Evolutionary conservation across 495 filamentous ascomycete species (phyloP).

Genomic region (Recurvomyces mirabilis): DNA sequence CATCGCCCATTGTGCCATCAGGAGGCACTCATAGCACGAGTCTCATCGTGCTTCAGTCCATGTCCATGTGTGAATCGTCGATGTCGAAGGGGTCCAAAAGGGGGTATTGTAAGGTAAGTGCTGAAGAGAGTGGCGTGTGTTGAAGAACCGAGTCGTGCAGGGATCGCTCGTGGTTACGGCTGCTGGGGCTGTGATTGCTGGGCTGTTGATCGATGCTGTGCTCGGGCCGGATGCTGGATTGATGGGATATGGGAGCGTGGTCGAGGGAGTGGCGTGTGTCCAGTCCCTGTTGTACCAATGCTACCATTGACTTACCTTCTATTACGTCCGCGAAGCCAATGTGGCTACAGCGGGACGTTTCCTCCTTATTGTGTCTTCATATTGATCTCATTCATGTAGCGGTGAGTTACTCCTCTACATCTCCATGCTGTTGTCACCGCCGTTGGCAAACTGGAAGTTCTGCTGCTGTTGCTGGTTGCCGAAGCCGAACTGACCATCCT

Average conservation of each 20-base stretch:
- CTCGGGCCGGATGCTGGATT: slow-evolving; percentile 13
- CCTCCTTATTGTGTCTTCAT: background rate
- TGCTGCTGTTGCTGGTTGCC: slow-evolving; percentile 65
- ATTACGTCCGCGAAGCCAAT: background rate
- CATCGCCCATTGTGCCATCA: too few relatives aligned
- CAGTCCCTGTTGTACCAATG: background rate
- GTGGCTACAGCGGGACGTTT: background rate
- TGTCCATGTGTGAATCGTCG: slow-evolving; percentile 5
- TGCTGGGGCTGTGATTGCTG: too few relatives aligned
- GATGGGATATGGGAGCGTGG: slow-evolving; percentile 3
- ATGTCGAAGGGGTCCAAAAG: slow-evolving; percentile 16
- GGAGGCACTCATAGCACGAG: too few relatives aligned
- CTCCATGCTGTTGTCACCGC: slow-evolving; percentile 80
- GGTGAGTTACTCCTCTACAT: slow-evolving; percentile 52
- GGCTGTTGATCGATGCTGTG: slow-evolving; percentile 15
- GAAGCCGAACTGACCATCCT: slow-evolving; percentile 72
- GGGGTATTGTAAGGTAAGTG: slow-evolving; percentile 2
- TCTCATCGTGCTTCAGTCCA: too few relatives aligned
- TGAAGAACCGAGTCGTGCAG: slow-evolving; percentile 12
- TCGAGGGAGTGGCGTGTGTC: background rate
- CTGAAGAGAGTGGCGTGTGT: background rate
- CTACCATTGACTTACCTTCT: slow-evolving; percentile 8
- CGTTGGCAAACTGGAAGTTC: slow-evolving; percentile 89
- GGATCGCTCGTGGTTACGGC: too few relatives aligned
- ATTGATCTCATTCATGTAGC: background rate